Conservation (phyloP, 2,329 filamentous ascomycete genomes). For the Fulvia fulva region DNA sequence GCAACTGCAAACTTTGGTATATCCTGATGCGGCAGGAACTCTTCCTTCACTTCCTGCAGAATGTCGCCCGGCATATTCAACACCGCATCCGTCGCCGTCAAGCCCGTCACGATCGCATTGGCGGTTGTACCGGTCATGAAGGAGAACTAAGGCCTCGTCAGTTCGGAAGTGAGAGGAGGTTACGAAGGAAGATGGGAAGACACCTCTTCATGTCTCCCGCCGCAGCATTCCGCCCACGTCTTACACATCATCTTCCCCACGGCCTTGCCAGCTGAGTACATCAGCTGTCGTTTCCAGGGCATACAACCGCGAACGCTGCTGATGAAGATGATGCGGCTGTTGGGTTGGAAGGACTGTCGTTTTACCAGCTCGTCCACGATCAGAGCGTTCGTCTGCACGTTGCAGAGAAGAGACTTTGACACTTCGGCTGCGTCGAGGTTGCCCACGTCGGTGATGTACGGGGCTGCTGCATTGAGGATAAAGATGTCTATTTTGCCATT, state of each 20-base stretch:
- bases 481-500: slow-evolving; percentile 26
- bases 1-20: slow-evolving; percentile 5
- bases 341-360: slow-evolving; percentile 14
- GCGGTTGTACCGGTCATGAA: slow-evolving; percentile 22
- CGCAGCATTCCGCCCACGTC: slow-evolving; percentile 27
- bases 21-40: slow-evolving; percentile 15
- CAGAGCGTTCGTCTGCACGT: slow-evolving; percentile 25
- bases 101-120: slow-evolving; percentile 30
- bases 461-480: slow-evolving; percentile 22
- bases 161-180: not conserved
- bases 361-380: slow-evolving; percentile 27
- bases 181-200: not conserved
- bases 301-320: not conserved
- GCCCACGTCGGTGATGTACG: not conserved
- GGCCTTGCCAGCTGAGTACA: slow-evolving; percentile 20
- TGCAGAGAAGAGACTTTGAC: slow-evolving; percentile 14
- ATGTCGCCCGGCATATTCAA: slow-evolving; percentile 14
- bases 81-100: slow-evolving; percentile 25
- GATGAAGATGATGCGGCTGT: slow-evolving; percentile 26
- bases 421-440: not conserved
- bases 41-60: slow-evolving; percentile 13
- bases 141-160: not conserved
- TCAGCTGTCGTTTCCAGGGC: not conserved
- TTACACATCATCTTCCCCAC: slow-evolving; percentile 25
- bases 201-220: slow-evolving; percentile 6